Conservation (phyloP, 75 land plant genomes). For the Pinus tabuliformis region DNA sequence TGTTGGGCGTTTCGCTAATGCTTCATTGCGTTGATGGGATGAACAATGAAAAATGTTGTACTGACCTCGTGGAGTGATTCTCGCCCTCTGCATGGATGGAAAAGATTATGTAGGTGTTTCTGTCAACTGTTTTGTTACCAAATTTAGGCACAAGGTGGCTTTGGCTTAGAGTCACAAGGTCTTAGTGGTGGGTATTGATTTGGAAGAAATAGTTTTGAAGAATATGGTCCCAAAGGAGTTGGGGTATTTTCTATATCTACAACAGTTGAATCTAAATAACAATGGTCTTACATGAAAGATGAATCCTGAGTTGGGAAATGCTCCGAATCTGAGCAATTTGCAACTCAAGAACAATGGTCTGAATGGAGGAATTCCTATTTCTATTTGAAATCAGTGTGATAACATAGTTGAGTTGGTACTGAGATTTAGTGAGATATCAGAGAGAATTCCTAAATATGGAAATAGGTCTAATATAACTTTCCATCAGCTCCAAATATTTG, state of each 20-base stretch:
- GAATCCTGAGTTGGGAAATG: constrained; percentile 19
- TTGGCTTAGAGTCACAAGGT: constrained; percentile 10
- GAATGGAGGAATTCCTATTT: constrained; percentile 19
- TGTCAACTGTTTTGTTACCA: constrained; percentile 14
- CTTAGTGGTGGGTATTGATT: neutral
- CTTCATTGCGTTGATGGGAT: constrained; percentile 4
- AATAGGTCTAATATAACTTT: neutral
- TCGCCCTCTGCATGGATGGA: constrained; percentile 16
- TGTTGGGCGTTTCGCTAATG: neutral
- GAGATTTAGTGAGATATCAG: constrained; percentile 15
- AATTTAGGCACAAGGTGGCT: neutral
- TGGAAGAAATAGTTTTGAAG: constrained; percentile 8
- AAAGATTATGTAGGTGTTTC: constrained; percentile 8
- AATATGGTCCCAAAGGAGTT: constrained; percentile 13
- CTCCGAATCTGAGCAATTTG: constrained; percentile 14
- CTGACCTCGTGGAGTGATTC: constrained; percentile 14
- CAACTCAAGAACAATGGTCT: constrained; percentile 23
- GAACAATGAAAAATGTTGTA: neutral
- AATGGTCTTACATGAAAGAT: constrained; percentile 25
- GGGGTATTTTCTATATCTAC: neutral
- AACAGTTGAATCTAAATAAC: constrained; percentile 17
- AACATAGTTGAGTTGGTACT: constrained; percentile 15
- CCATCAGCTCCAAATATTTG: constrained; percentile 9
- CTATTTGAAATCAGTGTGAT: constrained; percentile 22
- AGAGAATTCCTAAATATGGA: constrained; percentile 12